Base-by-base conservation (phyloP, 306 rosid species). In the Adenanthera pavonina region DNA sequence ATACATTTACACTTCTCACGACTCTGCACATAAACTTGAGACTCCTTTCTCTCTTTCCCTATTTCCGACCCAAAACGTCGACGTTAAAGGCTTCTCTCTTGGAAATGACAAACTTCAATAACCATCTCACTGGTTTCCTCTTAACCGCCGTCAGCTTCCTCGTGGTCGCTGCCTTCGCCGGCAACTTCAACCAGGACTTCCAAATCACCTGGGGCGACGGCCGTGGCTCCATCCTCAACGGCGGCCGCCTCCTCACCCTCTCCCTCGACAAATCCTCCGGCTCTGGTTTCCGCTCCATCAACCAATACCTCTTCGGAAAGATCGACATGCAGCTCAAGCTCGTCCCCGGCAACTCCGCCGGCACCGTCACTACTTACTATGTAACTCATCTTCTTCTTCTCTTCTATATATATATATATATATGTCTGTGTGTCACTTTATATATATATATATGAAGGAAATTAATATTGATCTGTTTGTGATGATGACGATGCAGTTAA, bases 301-400 rank as follows among this genome's bases (percentile, higher is more conserved):
- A 80, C 0, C 62, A 91, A 34, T 91, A 86, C 82, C 78, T 91
- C 74, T 91, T 89, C 38, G 93, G 92, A 17, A 88, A 91, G 64
- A 84, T 91, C 3, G 92, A 91, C 84, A 91, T 88, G 89, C 93
- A 91, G 62, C 64, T 91, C 9, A 91, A 91, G 54, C 92, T 91
- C 0, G 93, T 91, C n/a, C 86, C 93, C 5, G 95, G 95, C 52
- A 88, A 89, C 84, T 89, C 92, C 5, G 92, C 92, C 1, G 92
- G 92, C 43, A 89, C 92, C 1, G 87, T 87, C 49, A 89, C 93
- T 17, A 82, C 93, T 51, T 89, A 86, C 72, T 91, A 89, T 75
- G 92, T 89, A 25, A 25, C 5, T 8, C 51, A 46, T 11, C 51
- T 41, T 41, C 46, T 41, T 41, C 41, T 38, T 5, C 5, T 38